Evolutionary conservation across 495 filamentous ascomycete species (phyloP), one percentile per base, ranked within the genome.

Genomic region (Glonium stellatum): DNA sequence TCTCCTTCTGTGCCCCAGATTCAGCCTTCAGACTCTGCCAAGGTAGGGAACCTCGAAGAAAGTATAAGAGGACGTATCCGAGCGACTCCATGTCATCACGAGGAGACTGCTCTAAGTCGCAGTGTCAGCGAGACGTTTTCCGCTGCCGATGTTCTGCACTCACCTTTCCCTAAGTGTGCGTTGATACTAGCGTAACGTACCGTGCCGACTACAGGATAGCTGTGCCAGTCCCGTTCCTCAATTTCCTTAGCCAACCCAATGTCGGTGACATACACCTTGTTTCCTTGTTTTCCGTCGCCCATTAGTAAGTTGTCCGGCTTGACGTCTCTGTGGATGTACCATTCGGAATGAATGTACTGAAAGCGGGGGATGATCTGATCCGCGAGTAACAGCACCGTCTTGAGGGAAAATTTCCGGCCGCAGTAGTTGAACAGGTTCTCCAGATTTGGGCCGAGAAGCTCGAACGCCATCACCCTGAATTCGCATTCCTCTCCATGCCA

Each of bases 301-400:
- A 66, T 66, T 21, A 68, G 57, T 39, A 68, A 53, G 36, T 68
- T 66, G 31, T 64, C 62, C 31, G 59, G 58, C 34, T 65, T 65
- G 50, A 65, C 22, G 27, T 61, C 58, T 57, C 58, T 41, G 41
- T 60, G 52, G 18, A 60, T 55, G 27, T 36, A 55, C 25, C 58
- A 50, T 35, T 60, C 46, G 5, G 58, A 60, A 46, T 60, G 58
- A 55, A 60, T 60, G 52, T 60, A 60, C 50, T 60, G 52, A 23
- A 60, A 44, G 1, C 58, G 58, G 19, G 11, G 21, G 49, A 64
- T 59, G 39, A 64, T 35, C 61, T 64, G 60, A 23, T 62, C 63
- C n/a, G 63, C 60, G 12, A 66, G 59, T 47, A 66, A 31, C 49
- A 66, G 54, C 39, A 59, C 59, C n/a, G 63, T 66, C 55, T 57